Percentiles rank a stretch among this genome's conserved stretches.
These are phyloP conservation scores for Xanthoceras sorbifolium DNA, from an alignment of 345 rosid genomes.

Conservation along the genomic window DNA sequence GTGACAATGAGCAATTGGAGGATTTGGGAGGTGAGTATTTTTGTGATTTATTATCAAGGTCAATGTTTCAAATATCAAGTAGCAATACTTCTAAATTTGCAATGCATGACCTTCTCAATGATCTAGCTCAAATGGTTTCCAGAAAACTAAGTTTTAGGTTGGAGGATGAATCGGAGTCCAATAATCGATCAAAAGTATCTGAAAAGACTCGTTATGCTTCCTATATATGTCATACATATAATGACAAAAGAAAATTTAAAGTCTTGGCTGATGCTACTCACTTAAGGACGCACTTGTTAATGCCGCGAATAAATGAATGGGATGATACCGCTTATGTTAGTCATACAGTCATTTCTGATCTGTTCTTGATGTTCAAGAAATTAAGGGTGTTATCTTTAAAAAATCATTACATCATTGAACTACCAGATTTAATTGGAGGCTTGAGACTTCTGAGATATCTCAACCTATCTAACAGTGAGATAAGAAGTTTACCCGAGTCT, in stretches of 20 bases:
- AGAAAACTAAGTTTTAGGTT: not conserved
- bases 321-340: too few relatives aligned
- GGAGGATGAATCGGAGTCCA: not conserved
- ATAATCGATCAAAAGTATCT: not conserved
- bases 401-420: not conserved
- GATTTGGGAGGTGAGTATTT: slow-evolving; percentile 13
- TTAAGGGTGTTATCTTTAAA: too few relatives aligned
- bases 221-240: not conserved
- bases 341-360: too few relatives aligned
- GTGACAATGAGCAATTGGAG: too few relatives aligned
- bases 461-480: too few relatives aligned
- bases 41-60: slow-evolving; percentile 3
- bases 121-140: not conserved
- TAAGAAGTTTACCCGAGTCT: too few relatives aligned
- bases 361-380: too few relatives aligned
- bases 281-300: not conserved
- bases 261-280: not conserved
- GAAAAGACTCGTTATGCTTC: not conserved
- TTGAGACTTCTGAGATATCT: too few relatives aligned
- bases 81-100: not conserved
- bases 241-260: not conserved
- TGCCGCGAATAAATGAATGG: too few relatives aligned
- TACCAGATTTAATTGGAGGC: too few relatives aligned
- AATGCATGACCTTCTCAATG: not conserved
- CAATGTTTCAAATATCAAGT: slow-evolving; percentile 15